Percentiles rank a stretch among this genome's conserved stretches.
Conservation (phyloP, 495 filamentous ascomycete genomes). For the Clavariopsis aquatica region DNA sequence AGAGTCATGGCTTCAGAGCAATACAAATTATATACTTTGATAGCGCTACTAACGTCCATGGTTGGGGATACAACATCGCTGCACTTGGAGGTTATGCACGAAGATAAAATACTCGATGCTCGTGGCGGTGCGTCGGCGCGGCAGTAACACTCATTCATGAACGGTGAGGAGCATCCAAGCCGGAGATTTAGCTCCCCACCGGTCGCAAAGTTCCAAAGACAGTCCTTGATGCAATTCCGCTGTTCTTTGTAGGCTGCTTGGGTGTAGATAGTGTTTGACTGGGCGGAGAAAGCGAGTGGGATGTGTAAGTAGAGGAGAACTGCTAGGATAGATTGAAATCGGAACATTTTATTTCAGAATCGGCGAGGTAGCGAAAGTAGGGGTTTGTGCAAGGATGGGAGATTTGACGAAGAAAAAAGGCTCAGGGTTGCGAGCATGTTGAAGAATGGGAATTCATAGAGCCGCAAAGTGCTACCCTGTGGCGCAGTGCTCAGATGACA, state of each 20-base stretch:
- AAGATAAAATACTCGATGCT: not conserved
- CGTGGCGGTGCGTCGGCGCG: constrained; percentile 1
- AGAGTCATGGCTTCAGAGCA: not conserved
- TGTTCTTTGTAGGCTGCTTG: constrained; percentile 1
- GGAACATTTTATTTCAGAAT: too few species aligned
- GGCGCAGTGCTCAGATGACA: too few species aligned
- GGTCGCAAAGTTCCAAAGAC: not conserved
- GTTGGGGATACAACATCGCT: constrained; percentile 1
- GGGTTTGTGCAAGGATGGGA: too few species aligned
- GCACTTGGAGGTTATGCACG: not conserved
- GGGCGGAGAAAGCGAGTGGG: not conserved
- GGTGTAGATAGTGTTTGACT: not conserved
- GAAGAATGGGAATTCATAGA: too few species aligned
- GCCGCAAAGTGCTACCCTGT: too few species aligned
- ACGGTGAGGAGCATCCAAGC: constrained; percentile 3
- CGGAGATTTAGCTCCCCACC: not conserved
- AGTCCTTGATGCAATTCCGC: not conserved
- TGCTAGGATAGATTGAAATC: too few species aligned
- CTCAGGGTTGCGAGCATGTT: too few species aligned
- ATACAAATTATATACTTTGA: not conserved
- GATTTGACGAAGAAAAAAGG: too few species aligned
- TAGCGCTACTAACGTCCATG: constrained; percentile 1
- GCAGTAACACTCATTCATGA: not conserved
- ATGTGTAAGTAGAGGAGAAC: not conserved
- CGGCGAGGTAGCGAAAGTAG: too few species aligned